Conservation (phyloP, 176 grass and related monocot genomes). For the Oryza officinalis region DNA sequence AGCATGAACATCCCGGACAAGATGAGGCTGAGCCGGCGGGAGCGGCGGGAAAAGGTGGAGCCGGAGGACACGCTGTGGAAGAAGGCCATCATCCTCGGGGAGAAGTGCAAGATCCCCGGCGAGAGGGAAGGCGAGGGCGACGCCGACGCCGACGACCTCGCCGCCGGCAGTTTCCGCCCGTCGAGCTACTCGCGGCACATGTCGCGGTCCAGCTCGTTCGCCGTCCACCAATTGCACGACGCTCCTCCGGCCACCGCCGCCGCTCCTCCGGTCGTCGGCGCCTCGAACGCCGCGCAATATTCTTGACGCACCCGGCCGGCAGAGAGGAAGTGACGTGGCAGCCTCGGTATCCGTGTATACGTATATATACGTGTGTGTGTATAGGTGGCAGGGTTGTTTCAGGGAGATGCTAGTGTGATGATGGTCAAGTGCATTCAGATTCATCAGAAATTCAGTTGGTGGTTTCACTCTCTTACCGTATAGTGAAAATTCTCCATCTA, state of each 20-base stretch:
- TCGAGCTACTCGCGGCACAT: slow-evolving; percentile 52
- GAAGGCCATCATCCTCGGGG: slow-evolving; percentile 87
- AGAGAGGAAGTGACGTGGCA: background rate
- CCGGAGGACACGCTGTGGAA: slow-evolving; percentile 84
- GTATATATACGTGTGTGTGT: background rate
- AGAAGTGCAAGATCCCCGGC: slow-evolving; percentile 69
- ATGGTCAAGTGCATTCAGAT: slow-evolving; percentile 11
- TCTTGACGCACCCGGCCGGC: background rate
- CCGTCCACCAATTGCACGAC: slow-evolving; percentile 26
- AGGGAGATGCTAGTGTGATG: background rate
- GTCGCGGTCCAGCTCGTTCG: slow-evolving; percentile 70
- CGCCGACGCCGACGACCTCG: slow-evolving; percentile 56
- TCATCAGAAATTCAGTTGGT: background rate
- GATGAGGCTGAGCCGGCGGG: slow-evolving; percentile 65
- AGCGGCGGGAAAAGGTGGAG: slow-evolving; percentile 51
- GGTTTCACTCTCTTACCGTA: background rate
- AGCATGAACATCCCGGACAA: slow-evolving; percentile 66
- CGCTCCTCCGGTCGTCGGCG: background rate
- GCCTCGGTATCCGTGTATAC: background rate
- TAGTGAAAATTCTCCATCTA: too few species aligned
- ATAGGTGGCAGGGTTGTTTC: background rate
- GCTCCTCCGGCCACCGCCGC: background rate
- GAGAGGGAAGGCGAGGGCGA: slow-evolving; percentile 64
- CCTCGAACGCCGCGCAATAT: background rate
- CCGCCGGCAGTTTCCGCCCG: slow-evolving; percentile 42